Conservation (phyloP, 2,329 filamentous ascomycete genomes). For the Helotiales sp. region DNA sequence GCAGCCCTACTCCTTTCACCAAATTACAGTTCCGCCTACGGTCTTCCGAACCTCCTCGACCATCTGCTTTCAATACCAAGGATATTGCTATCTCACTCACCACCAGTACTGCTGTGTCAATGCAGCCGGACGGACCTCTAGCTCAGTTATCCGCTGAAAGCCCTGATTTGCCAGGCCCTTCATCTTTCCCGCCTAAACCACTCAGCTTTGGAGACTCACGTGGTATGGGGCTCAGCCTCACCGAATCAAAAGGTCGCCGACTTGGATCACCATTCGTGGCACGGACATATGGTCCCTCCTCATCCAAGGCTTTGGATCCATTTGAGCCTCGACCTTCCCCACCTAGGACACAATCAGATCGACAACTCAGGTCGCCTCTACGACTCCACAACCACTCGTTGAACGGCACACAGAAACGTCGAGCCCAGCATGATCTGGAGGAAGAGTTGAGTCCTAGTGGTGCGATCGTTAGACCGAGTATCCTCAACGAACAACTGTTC, state of each 20-base stretch:
- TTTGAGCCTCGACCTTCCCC: constrained; percentile 26
- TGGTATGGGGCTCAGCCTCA: constrained; percentile 14
- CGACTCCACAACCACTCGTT: constrained; percentile 36
- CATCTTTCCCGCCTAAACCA: constrained; percentile 19
- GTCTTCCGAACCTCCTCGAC: constrained; percentile 50
- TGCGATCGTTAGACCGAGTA: constrained; percentile 37
- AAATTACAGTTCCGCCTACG: constrained; percentile 56
- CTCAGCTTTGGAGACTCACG: constrained; percentile 23
- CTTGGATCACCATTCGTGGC: constrained; percentile 52
- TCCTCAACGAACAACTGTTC: constrained; percentile 42
- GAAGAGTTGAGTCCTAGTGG: constrained; percentile 37
- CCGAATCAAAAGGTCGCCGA: constrained; percentile 19
- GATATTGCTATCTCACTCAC: constrained; percentile 68
- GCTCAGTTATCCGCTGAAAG: constrained; percentile 58
- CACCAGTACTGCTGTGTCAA: constrained; percentile 66
- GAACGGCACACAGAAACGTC: constrained; percentile 41
- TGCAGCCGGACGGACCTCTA: constrained; percentile 66
- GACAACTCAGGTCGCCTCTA: constrained; percentile 40
- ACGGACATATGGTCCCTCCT: constrained; percentile 66
- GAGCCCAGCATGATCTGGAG: constrained; percentile 38
- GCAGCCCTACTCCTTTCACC: constrained; percentile 61
- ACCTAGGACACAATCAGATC: constrained; percentile 25
- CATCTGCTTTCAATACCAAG: constrained; percentile 60
- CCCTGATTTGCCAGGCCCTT: constrained; percentile 13
- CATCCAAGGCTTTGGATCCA: constrained; percentile 47